Evolutionary conservation across 805 yeast species (phyloP).

Genomic region (Hermanozyma aechmeae): DNA sequence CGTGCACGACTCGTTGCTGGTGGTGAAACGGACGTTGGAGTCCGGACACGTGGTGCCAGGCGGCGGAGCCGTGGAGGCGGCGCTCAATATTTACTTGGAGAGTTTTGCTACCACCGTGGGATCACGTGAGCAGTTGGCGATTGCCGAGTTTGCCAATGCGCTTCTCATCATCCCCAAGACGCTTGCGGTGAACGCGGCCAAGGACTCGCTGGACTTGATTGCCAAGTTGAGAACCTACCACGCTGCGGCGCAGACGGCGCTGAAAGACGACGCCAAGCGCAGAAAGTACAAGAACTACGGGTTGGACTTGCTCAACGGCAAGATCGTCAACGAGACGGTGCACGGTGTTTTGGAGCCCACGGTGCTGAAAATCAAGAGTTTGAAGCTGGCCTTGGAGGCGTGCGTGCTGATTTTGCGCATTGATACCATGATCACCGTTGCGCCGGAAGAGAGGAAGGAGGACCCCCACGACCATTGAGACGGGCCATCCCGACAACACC

Average conservation of each 20-base stretch:
- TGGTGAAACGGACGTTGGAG: constrained; percentile 92
- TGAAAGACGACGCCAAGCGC: constrained; percentile 75
- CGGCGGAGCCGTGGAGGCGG: constrained; percentile 99
- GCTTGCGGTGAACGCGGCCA: constrained; percentile 93
- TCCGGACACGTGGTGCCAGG: constrained; percentile 95
- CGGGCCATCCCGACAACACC: too few species aligned
- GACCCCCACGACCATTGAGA: constrained; percentile 89
- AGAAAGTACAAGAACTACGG: constrained; percentile 87
- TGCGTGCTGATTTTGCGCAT: constrained; percentile 95
- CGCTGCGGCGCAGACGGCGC: constrained; percentile 85
- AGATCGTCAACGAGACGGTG: constrained; percentile 74
- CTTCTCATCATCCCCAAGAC: constrained; percentile 92
- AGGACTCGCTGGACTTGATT: constrained; percentile 89
- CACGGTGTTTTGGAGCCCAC: constrained; percentile 96
- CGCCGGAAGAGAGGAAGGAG: constrained; percentile 89
- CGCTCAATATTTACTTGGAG: constrained; percentile 87
- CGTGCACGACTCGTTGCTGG: constrained; percentile 86
- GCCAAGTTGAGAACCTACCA: constrained; percentile 95
- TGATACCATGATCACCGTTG: constrained; percentile 96
- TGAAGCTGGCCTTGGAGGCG: constrained; percentile 95
- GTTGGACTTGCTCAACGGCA: constrained; percentile 83
- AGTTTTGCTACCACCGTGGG: constrained; percentile 97
- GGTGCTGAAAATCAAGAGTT: constrained; percentile 80
- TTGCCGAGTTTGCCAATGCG: constrained; percentile 93
- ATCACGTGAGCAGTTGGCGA: constrained; percentile 94